These are phyloP conservation scores for Diplodia scrobiculata DNA, from an alignment of 2,329 filamentous ascomycete genomes.

Conservation along the genomic window DNA sequence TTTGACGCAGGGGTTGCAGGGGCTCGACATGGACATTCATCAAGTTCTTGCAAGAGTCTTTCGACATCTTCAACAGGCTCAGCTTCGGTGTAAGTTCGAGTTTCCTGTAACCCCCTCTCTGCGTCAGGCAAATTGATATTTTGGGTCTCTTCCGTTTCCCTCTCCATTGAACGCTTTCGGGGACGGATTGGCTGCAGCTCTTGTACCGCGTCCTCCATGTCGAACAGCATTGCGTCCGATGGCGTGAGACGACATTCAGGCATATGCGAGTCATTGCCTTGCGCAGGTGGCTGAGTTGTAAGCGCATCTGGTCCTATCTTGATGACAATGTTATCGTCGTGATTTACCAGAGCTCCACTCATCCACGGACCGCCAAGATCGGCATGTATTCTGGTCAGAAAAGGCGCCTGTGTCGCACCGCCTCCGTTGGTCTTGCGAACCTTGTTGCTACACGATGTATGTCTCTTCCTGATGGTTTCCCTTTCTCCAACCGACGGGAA, in stretches of 20 bases:
- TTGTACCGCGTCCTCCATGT: constrained; percentile 29
- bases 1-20: not conserved
- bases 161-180: not conserved
- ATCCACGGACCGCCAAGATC: constrained; percentile 28
- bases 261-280: constrained; percentile 13
- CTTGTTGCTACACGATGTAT: constrained; percentile 32
- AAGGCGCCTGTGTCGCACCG: not conserved
- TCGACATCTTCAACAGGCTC: constrained; percentile 16
- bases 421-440: not conserved
- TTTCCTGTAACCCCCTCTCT: not conserved
- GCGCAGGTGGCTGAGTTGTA: constrained; percentile 33
- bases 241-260: constrained; percentile 29
- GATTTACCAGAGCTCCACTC: constrained; percentile 31
- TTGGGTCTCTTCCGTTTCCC: not conserved
- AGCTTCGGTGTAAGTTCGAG: not conserved
- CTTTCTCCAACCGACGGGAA: constrained; percentile 38
- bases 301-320: constrained; percentile 44
- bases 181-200: constrained; percentile 14
- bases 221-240: constrained; percentile 45
- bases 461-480: constrained; percentile 40
- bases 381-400: not conserved
- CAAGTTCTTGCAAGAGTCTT: constrained; percentile 23
- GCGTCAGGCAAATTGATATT: constrained; percentile 15
- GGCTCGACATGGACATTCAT: constrained; percentile 6
- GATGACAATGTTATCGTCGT: constrained; percentile 38